These are phyloP conservation scores for Cavenderia fasciculata DNA, from an alignment of 78 protist species.

Conservation along the genomic window DNA sequence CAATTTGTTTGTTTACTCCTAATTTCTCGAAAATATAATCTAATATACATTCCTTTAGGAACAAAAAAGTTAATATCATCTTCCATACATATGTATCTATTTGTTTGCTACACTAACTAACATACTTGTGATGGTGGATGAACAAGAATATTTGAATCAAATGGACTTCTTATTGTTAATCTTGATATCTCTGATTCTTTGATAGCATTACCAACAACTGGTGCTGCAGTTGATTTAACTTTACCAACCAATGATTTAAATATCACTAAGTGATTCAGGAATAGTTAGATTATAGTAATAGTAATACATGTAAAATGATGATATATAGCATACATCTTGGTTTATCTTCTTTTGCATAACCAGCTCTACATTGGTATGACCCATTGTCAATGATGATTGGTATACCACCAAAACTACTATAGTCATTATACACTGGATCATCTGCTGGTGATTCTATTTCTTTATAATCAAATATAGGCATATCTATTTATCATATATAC, in stretches of 20 bases:
- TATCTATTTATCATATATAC: no score
- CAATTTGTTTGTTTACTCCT: slow-evolving; percentile 39
- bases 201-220: slow-evolving; percentile 73
- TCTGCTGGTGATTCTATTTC: slow-evolving; percentile 49
- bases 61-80: no score
- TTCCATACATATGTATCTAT: no score
- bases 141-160: slow-evolving; percentile 65
- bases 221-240: slow-evolving; percentile 25
- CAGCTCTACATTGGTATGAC: slow-evolving; percentile 64
- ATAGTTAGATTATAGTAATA: not conserved
- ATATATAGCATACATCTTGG: slow-evolving; percentile 40
- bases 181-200: slow-evolving; percentile 58
- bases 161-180: slow-evolving; percentile 54
- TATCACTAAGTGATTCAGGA: slow-evolving; percentile 2
- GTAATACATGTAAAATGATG: not conserved
- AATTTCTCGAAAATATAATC: slow-evolving; percentile 66
- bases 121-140: slow-evolving; percentile 72
- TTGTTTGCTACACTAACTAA: not conserved
- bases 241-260: slow-evolving; percentile 74
- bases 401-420: not conserved
- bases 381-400: slow-evolving; percentile 75
- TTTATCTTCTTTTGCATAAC: slow-evolving; percentile 33
- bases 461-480: slow-evolving; percentile 41
- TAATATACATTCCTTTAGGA: slow-evolving; percentile 53
- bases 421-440: slow-evolving; percentile 41